Base-by-base conservation (phyloP, 148 eudicot species). In the Camellia granthamiana region DNA sequence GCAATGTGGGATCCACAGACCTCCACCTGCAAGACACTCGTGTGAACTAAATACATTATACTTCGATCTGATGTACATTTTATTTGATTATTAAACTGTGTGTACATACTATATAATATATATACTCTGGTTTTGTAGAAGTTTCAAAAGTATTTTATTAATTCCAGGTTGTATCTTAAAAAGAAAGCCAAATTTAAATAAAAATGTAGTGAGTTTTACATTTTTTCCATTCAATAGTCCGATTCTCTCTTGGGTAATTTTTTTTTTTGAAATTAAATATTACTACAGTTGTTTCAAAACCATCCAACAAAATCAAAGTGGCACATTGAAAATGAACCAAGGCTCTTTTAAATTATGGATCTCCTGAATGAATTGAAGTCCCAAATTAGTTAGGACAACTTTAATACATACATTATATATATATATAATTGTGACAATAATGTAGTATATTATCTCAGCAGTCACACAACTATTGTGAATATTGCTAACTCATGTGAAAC, bases 1-100 rank as follows among this genome's bases (percentile, higher is more conserved):
- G 74, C 81, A 0, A 68, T 78, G 81, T 55, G 74, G 81, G 75
- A 78, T 3, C 81, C 81, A 0, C 23, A 18, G 7, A 78, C 75
- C 3, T 78, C 75, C 0, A 55, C 55, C 2, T 78, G 81, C 75
- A 55, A 68, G 66, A 78, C 81, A 21, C 75, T 78, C 16, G 46
- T 65, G 54, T 77, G 55, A 75, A 74, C 30, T 0, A 44, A 43
- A 15, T 4, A 69, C 6, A 7, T 7, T 38, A 65, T 65, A 16
- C 19, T 65, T 65, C 23, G 52, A 49, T 30, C 38, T 49, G 52
- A 4, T 3, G 7, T 5, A 49, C 11, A 18, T 65, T 23, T 65
- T 8, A 5, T 7, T 6, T 65, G 69, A 30, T 30, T 30, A 30
- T 30, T 30, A 30, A 30, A 30, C 38, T 30, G 38, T 30, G 38